Percentiles rank a stretch among this genome's conserved stretches.
phyloP scores from a whole-genome alignment of 257 asterid genomes.

The Ligustrum vulgare region DNA sequence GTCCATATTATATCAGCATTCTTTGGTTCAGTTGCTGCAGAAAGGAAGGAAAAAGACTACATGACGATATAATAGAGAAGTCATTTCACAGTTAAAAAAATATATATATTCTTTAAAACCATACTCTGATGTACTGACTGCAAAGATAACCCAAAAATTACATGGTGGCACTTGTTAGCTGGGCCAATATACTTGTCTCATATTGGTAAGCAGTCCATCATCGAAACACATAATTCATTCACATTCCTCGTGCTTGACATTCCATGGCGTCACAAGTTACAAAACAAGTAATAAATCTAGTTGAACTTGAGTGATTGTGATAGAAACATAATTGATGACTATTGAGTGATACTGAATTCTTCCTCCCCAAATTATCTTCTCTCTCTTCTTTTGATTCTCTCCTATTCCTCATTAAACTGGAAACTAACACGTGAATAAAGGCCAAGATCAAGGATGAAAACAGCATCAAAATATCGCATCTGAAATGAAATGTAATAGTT shows the following conservation, averaged over 20 bases:
- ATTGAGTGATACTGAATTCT: neutral
- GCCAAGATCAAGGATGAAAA: slow-evolving; percentile 4
- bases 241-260: neutral
- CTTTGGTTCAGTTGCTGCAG: slow-evolving; percentile 83
- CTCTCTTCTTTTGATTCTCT: neutral
- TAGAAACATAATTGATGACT: neutral
- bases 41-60: slow-evolving; percentile 17
- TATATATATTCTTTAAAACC: slow-evolving; percentile 24
- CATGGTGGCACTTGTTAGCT: slow-evolving; percentile 10
- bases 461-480: slow-evolving; percentile 14
- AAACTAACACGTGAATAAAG: slow-evolving; percentile 8
- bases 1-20: slow-evolving; percentile 96
- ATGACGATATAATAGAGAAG: slow-evolving; percentile 11
- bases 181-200: neutral
- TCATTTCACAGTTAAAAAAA: slow-evolving; percentile 13
- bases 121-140: slow-evolving; percentile 3
- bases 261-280: neutral
- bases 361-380: neutral
- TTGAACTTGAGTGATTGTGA: neutral
- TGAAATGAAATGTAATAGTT: slow-evolving; percentile 10
- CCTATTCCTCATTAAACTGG: neutral
- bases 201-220: slow-evolving; percentile 10
- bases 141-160: slow-evolving; percentile 10
- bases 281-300: neutral
- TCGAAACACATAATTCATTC: slow-evolving; percentile 11